phyloP scores from a whole-genome alignment of 768 basidiomycete genomes.

The Mycena sanguinolenta region DNA sequence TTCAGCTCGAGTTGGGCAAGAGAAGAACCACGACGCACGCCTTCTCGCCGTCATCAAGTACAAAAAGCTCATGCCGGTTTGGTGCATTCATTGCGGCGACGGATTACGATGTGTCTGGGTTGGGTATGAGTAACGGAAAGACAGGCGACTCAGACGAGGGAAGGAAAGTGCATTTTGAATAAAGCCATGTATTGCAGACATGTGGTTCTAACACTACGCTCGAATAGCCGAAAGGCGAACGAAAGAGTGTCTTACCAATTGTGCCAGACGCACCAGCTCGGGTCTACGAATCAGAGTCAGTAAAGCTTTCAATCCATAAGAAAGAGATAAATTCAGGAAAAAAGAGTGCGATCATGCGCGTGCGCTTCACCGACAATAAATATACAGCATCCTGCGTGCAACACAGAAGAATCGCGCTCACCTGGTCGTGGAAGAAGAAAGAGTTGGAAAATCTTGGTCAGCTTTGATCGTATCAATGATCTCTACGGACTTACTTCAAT shows the following conservation, averaged over 20 bases:
- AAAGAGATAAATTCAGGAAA: constrained; percentile 54
- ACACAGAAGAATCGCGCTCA: not conserved
- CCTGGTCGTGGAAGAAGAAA: constrained; percentile 3
- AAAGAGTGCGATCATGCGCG: constrained; percentile 63
- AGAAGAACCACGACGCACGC: constrained; percentile 69
- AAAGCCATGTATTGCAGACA: constrained; percentile 49
- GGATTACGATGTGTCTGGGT: not conserved
- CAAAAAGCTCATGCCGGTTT: constrained; percentile 91
- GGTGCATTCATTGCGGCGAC: constrained; percentile 85
- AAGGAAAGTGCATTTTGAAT: constrained; percentile 23
- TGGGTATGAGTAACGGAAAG: not conserved
- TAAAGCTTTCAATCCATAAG: not conserved
- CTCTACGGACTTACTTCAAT: not conserved
- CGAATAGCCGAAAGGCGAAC: not conserved
- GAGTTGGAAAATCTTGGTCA: not conserved
- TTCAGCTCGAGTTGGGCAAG: constrained; percentile 26
- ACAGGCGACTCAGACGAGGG: not conserved
- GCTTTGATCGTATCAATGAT: not conserved
- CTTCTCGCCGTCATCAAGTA: constrained; percentile 94
- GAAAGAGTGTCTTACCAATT: not conserved
- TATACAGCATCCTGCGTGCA: constrained; percentile 45
- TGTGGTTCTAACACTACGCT: constrained; percentile 48
- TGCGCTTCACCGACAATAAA: constrained; percentile 81
- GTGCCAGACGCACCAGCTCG: not conserved
- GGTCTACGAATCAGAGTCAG: constrained; percentile 26